phyloP scores from a whole-genome alignment of 495 filamentous ascomycete species.

The Lepidopterella palustris region DNA sequence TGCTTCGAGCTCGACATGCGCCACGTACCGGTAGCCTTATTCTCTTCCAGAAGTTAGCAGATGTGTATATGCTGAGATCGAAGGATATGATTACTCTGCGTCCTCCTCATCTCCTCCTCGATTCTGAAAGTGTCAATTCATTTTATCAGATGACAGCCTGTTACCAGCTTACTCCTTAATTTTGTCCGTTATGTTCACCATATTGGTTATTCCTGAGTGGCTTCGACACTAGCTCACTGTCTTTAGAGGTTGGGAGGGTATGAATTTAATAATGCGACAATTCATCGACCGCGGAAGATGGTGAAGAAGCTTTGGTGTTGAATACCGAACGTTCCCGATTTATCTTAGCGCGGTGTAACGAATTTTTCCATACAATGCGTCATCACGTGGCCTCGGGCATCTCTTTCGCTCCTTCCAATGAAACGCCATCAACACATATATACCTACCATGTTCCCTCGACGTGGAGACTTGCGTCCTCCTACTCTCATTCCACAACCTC shows the following conservation, averaged over 20 bases:
- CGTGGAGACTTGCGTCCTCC: background rate
- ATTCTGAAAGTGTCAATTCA: conserved; percentile 57
- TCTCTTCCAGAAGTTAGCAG: conserved; percentile 56
- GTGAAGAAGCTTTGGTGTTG: conserved; percentile 29
- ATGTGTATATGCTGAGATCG: background rate
- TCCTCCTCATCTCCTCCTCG: conserved; percentile 98
- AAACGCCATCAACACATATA: background rate
- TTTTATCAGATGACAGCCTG: conserved; percentile 11
- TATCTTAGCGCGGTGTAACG: conserved; percentile 11
- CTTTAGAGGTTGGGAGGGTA: background rate
- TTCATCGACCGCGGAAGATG: background rate
- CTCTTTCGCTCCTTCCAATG: background rate
- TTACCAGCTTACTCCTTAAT: conserved; percentile 94
- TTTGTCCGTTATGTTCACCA: conserved; percentile 99
- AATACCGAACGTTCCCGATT: conserved; percentile 3
- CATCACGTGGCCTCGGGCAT: background rate
- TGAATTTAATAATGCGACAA: background rate
- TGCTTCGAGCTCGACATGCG: background rate
- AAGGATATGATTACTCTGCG: conserved; percentile 64
- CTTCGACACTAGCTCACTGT: background rate
- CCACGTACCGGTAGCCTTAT: conserved; percentile 89
- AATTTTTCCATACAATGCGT: conserved; percentile 10
- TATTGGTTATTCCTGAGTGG: conserved; percentile 47
- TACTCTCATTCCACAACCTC: background rate
- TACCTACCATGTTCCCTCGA: background rate